Conservation (phyloP, 352 stramenopile genomes). For the Phytophthora sojae region DNA sequence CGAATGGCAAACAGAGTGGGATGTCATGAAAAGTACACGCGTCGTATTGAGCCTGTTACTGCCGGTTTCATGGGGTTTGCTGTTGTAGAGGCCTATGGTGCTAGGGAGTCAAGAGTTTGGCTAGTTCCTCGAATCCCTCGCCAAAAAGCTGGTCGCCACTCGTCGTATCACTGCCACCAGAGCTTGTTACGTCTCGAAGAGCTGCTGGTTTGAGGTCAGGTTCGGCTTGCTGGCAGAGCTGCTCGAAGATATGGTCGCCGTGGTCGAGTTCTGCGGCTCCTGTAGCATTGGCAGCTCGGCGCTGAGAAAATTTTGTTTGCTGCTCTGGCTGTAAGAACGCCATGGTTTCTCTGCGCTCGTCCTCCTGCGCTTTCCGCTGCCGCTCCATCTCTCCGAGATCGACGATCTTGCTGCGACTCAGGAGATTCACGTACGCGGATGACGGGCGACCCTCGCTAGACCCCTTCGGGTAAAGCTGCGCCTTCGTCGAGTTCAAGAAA, state of each 20-base stretch:
- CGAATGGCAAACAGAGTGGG: slow-evolving; percentile 3
- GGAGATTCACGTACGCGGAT: slow-evolving; percentile 81
- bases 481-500: slow-evolving; percentile 75
- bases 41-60: slow-evolving; percentile 10
- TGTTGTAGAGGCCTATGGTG: neutral
- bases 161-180: slow-evolving; percentile 14
- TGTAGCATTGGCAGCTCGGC: slow-evolving; percentile 3
- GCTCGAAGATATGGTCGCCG: slow-evolving; percentile 80
- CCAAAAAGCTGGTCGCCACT: slow-evolving; percentile 51
- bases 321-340: slow-evolving; percentile 36
- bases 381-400: slow-evolving; percentile 64
- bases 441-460: slow-evolving; percentile 71
- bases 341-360: slow-evolving; percentile 34
- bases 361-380: slow-evolving; percentile 45
- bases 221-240: slow-evolving; percentile 82
- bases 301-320: slow-evolving; percentile 3
- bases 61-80: neutral
- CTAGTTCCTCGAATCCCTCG: slow-evolving; percentile 57
- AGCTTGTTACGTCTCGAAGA: neutral
- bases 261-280: slow-evolving; percentile 52
- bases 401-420: slow-evolving; percentile 84
- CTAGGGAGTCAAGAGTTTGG: slow-evolving; percentile 55
- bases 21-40: slow-evolving; percentile 14
- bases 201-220: slow-evolving; percentile 59
- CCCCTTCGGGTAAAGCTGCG: slow-evolving; percentile 71